phyloP scores from a whole-genome alignment of 495 filamentous ascomycete genomes.

The Lineolata rhizophorae region DNA sequence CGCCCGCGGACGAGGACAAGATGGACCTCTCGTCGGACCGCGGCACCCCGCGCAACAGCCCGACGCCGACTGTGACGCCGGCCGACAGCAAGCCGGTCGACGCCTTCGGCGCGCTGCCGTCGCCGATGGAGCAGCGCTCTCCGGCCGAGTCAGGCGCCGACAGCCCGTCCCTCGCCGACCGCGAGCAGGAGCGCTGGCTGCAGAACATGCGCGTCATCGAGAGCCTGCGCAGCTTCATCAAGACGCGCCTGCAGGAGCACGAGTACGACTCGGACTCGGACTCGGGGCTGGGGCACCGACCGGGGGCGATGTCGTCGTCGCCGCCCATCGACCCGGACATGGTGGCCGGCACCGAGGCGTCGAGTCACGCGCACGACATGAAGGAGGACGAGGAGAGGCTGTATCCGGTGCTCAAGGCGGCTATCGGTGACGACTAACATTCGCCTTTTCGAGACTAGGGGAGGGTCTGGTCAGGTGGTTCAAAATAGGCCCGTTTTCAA shows the following conservation, averaged over 20 bases:
- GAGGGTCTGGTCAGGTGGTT: too few species aligned
- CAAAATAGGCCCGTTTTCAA: too few species aligned
- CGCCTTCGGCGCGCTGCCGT: conserved; percentile 9
- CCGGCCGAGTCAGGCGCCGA: conserved; percentile 2
- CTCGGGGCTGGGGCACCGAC: background rate
- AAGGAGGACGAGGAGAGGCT: conserved; percentile 11
- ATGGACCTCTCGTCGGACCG: conserved; percentile 37
- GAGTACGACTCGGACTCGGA: conserved; percentile 28
- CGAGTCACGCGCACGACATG: too few species aligned
- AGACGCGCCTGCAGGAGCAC: conserved; percentile 35
- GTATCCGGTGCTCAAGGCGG: conserved; percentile 13
- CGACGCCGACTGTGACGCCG: background rate
- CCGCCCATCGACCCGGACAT: background rate
- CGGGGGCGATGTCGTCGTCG: background rate
- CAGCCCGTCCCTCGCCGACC: background rate
- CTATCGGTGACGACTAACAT: conserved; percentile 9
- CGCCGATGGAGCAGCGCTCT: conserved; percentile 7
- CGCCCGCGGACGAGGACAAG: conserved; percentile 19
- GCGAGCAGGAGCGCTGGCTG: conserved; percentile 50
- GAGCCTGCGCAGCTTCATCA: conserved; percentile 44
- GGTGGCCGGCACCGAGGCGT: too few species aligned
- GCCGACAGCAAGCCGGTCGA: conserved; percentile 5
- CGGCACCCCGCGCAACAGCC: conserved; percentile 17
- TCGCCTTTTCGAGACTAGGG: too few species aligned
- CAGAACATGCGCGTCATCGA: conserved; percentile 68